These are phyloP conservation scores for Balamuthia mandrillaris DNA, from an alignment of 208 protist species.

Conservation along the genomic window DNA sequence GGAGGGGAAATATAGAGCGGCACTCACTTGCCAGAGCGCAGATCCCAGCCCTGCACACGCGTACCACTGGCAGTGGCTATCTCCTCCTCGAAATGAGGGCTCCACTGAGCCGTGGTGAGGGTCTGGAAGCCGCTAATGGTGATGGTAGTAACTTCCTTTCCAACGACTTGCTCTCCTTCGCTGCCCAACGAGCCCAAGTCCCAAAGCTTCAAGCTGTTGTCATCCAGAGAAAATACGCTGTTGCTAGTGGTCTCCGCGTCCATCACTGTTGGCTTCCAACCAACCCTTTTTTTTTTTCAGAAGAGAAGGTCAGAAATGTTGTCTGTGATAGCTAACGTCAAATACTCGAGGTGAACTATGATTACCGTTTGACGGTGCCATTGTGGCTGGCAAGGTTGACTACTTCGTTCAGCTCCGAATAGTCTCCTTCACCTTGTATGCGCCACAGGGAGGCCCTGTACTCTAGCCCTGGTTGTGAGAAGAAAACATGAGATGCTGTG, in stretches of 20 bases:
- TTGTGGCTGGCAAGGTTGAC: background rate
- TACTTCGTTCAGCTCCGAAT: background rate
- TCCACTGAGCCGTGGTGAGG: background rate
- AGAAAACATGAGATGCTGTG: background rate
- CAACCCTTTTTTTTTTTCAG: background rate
- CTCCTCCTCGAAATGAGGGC: background rate
- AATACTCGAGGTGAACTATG: no score
- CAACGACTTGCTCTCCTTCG: no score
- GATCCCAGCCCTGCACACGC: background rate
- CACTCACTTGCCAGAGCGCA: background rate
- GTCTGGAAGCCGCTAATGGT: background rate
- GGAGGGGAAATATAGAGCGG: background rate
- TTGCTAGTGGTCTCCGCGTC: constrained; percentile 7
- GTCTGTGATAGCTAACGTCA: background rate
- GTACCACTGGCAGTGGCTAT: background rate
- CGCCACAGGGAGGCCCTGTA: background rate
- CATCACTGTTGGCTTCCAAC: background rate
- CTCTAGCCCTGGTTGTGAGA: background rate
- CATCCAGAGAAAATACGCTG: background rate
- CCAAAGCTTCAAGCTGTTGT: constrained; percentile 10
- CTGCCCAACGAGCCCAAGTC: background rate
- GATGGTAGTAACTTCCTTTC: no score
- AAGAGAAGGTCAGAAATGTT: background rate
- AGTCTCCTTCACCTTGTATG: no score
- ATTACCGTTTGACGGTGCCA: background rate